These are phyloP conservation scores for Dioscorea cayenensis DNA, from an alignment of 116 monocot genomes.

Conservation along the genomic window DNA sequence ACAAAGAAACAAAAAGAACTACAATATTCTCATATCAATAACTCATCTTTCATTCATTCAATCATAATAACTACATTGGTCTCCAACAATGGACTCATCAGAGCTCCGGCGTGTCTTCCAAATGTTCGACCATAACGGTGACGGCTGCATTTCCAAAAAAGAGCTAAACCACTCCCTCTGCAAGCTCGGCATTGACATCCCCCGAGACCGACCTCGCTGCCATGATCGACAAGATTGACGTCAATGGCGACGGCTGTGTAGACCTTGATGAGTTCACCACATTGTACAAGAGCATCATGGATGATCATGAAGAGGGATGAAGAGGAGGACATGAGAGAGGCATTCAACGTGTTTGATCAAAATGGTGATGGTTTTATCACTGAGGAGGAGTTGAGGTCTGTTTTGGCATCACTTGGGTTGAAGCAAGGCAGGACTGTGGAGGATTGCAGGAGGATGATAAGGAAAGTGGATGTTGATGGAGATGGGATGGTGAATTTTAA, in stretches of 20 bases:
- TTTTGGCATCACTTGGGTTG: slow-evolving; percentile 29
- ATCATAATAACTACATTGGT: no score
- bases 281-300: slow-evolving; percentile 64
- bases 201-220: slow-evolving; percentile 51
- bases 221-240: slow-evolving; percentile 82
- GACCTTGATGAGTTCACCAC: slow-evolving; percentile 75
- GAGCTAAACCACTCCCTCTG: slow-evolving; percentile 69
- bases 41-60: no score
- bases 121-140: slow-evolving; percentile 89
- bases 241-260: slow-evolving; percentile 74
- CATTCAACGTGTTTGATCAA: slow-evolving; percentile 16
- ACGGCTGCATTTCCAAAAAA: slow-evolving; percentile 67
- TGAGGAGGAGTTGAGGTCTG: slow-evolving; percentile 31
- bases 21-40: no score
- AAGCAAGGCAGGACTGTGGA: slow-evolving; percentile 33
- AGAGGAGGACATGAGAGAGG: slow-evolving; percentile 28
- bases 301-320: slow-evolving; percentile 40
- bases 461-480: slow-evolving; percentile 8
- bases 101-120: slow-evolving; percentile 85
- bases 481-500: slow-evolving; percentile 15
- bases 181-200: slow-evolving; percentile 72
- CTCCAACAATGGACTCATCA: slow-evolving; percentile 22
- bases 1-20: no score
- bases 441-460: slow-evolving; percentile 28
- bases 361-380: slow-evolving; percentile 26